Conservation (phyloP, 129 eudicot genomes). For the Saposhnikovia divaricata region DNA sequence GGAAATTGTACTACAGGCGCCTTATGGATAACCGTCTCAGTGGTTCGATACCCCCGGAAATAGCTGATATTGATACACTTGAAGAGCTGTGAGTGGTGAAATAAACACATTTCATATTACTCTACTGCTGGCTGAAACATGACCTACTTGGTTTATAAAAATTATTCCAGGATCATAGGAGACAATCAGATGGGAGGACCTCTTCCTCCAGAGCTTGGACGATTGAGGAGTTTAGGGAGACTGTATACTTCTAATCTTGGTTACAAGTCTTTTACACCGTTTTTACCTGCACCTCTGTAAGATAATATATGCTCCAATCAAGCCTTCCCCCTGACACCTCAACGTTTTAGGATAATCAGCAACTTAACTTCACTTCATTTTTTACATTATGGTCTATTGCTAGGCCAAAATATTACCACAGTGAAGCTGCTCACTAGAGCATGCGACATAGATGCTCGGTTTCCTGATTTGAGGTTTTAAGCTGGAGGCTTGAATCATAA, state of each 20-base stretch:
- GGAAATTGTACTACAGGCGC: slow-evolving; percentile 32
- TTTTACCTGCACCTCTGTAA: neutral
- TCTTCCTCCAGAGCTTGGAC: slow-evolving; percentile 54
- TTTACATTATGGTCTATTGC: neutral
- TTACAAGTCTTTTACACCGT: neutral
- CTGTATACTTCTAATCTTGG: slow-evolving; percentile 30
- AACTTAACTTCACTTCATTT: neutral
- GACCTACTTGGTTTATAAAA: neutral
- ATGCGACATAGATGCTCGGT: no score
- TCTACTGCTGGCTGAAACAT: neutral
- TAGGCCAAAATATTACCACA: neutral
- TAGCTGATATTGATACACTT: slow-evolving; percentile 68
- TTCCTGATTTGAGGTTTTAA: no score
- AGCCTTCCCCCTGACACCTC: neutral
- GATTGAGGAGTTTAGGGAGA: slow-evolving; percentile 43
- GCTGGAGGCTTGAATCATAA: neutral
- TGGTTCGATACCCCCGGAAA: slow-evolving; percentile 64
- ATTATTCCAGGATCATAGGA: slow-evolving; percentile 51
- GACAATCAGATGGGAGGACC: slow-evolving; percentile 59
- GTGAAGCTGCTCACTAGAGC: neutral
- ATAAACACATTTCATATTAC: neutral
- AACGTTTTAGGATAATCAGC: neutral
- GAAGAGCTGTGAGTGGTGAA: slow-evolving; percentile 21
- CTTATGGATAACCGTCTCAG: slow-evolving; percentile 60
- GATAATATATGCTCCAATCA: neutral